phyloP scores from a whole-genome alignment of 768 basidiomycete species.

The Suillus tomentosus region DNA sequence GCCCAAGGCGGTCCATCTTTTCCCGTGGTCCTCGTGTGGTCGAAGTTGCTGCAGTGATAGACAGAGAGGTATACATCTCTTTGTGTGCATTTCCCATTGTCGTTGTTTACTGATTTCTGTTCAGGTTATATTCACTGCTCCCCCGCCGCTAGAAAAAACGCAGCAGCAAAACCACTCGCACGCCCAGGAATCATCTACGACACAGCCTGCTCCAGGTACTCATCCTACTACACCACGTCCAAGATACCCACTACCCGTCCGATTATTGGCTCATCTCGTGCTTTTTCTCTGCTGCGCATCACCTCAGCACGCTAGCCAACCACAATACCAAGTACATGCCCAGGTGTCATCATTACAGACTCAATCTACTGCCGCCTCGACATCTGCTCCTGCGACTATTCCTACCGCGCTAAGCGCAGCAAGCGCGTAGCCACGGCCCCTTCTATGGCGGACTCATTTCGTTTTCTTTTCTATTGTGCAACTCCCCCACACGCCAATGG shows the following conservation, averaged over 20 bases:
- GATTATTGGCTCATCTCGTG: neutral
- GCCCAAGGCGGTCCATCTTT: neutral
- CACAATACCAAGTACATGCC: no score
- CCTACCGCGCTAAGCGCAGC: neutral
- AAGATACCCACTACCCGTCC: neutral
- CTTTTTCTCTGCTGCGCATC: neutral
- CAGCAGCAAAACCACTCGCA: neutral
- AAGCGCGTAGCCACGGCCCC: neutral
- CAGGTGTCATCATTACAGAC: neutral
- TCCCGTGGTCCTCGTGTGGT: neutral
- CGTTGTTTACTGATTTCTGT: neutral
- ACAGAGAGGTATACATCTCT: neutral
- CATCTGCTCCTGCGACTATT: neutral
- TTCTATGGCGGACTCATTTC: neutral
- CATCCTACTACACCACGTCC: neutral
- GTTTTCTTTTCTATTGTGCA: neutral
- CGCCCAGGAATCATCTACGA: neutral
- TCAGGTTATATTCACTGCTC: neutral
- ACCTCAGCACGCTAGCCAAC: neutral
- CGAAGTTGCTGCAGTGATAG: neutral
- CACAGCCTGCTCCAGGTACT: no score
- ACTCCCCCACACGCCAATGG: neutral
- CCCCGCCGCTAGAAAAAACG: neutral
- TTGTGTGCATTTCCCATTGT: neutral
- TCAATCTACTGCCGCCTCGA: neutral